A percentile compares a stretch with the other conserved stretches of the same genome.
phyloP scores from a whole-genome alignment of 192 early-diverging fungal genomes.

The Hyaloraphidium curvatum region DNA sequence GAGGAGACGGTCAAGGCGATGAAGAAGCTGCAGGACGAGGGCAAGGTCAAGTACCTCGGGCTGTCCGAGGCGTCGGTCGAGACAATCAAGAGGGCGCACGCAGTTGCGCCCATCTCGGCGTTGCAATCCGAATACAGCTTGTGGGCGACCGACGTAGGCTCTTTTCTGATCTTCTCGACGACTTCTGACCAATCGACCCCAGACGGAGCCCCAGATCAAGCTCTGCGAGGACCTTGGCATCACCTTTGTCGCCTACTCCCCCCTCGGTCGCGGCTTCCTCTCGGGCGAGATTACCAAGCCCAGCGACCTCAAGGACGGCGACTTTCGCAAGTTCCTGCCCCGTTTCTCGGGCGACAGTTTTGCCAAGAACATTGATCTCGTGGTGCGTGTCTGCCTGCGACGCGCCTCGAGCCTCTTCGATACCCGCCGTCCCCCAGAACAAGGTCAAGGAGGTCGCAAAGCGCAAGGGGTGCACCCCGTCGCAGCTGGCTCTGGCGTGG shows the following conservation, averaged over 20 bases:
- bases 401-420: no score
- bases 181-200: no score
- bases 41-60: neutral
- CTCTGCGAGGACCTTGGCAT: constrained; percentile 53
- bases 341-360: neutral
- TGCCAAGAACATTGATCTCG: constrained; percentile 18
- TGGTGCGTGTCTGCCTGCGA: no score
- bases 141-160: neutral
- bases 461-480: neutral
- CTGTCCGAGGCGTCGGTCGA: neutral
- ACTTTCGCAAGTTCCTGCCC: neutral
- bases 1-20: neutral
- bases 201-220: constrained; percentile 40
- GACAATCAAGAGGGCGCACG: neutral
- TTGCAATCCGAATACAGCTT: neutral
- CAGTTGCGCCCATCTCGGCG: neutral
- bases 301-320: neutral
- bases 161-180: no score
- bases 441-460: no score
- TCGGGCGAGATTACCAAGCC: neutral
- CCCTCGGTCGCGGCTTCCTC: neutral
- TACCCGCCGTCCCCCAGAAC: no score
- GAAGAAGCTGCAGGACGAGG: neutral
- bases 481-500: neutral
- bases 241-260: constrained; percentile 17